Evolutionary conservation across 371 early-diverging fungal species (phyloP).

Genomic region (Rhizopus delemar): DNA sequence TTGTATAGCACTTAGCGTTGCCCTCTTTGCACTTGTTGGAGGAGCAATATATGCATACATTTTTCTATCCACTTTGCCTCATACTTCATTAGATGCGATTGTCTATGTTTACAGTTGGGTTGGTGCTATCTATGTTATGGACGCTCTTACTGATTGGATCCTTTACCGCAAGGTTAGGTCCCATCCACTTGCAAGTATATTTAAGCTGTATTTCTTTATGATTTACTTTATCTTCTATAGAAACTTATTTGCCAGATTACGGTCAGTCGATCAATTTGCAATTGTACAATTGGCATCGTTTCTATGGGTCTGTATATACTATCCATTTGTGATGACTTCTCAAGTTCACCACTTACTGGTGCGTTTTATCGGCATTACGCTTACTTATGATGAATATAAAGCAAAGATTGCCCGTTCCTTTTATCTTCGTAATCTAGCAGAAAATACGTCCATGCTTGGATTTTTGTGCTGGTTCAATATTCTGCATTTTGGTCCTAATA

Average conservation of each 20-base stretch:
- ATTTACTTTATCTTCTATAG: conserved; percentile 80
- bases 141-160: conserved; percentile 64
- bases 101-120: conserved; percentile 77
- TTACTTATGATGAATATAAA: conserved; percentile 65
- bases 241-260: conserved; percentile 71
- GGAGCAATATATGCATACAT: conserved; percentile 70
- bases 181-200: conserved; percentile 67
- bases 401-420: conserved; percentile 69
- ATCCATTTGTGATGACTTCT: conserved; percentile 69
- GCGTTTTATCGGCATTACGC: conserved; percentile 52
- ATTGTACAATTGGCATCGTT: conserved; percentile 68
- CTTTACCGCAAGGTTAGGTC: conserved; percentile 64
- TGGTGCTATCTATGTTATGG: conserved; percentile 65
- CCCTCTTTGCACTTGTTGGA: conserved; percentile 65
- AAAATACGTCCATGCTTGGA: conserved; percentile 77
- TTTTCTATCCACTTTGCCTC: conserved; percentile 59
- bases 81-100: conserved; percentile 60
- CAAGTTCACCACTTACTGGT: conserved; percentile 53
- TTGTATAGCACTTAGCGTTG: conserved; percentile 62
- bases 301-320: conserved; percentile 73
- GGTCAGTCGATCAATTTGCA: conserved; percentile 65
- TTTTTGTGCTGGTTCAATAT: conserved; percentile 71
- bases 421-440: conserved; percentile 72
- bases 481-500: conserved; percentile 72
- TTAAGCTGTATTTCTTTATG: conserved; percentile 74